These are phyloP conservation scores for Aspergillus sclerotialis DNA, from an alignment of 2,329 filamentous ascomycete genomes.

Conservation along the genomic window DNA sequence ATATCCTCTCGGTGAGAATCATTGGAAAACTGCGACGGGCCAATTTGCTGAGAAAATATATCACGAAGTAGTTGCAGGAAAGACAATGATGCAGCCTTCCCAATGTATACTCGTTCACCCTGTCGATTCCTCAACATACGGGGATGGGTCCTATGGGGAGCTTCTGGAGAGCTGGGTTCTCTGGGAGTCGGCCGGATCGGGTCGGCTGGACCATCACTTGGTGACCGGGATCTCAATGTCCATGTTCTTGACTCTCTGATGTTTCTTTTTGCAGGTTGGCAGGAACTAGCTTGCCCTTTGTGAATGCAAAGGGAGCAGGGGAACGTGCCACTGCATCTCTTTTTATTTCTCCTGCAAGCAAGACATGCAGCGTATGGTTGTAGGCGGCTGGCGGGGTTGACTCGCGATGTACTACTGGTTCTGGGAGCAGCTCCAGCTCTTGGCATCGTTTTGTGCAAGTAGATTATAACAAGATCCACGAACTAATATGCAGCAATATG, in stretches of 20 bases:
- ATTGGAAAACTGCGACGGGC: constrained; percentile 49
- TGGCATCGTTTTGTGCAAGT: too few relatives aligned
- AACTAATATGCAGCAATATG: too few relatives aligned
- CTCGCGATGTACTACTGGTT: constrained; percentile 11
- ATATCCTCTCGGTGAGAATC: constrained; percentile 46
- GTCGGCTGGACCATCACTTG: background rate
- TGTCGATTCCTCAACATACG: constrained; percentile 47
- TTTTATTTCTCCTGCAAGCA: constrained; percentile 45
- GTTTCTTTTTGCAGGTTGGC: constrained; percentile 24
- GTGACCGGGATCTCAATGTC: too few relatives aligned
- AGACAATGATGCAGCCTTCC: constrained; percentile 39
- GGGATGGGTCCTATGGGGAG: constrained; percentile 23
- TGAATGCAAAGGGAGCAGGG: constrained; percentile 44
- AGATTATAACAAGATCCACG: too few relatives aligned
- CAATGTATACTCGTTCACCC: constrained; percentile 41
- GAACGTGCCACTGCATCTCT: constrained; percentile 43
- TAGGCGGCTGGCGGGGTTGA: constrained; percentile 43
- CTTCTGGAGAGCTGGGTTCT: constrained; percentile 18
- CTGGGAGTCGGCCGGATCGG: constrained; percentile 5
- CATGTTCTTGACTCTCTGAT: too few relatives aligned
- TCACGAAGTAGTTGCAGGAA: constrained; percentile 50
- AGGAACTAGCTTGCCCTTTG: constrained; percentile 36
- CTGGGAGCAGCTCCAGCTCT: too few relatives aligned
- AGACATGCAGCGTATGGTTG: constrained; percentile 45
- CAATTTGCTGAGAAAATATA: constrained; percentile 43